Percentiles rank a stretch among this genome's conserved stretches.
phyloP scores from a whole-genome alignment of 139 green algal species.

The Picochlorum sp. region DNA sequence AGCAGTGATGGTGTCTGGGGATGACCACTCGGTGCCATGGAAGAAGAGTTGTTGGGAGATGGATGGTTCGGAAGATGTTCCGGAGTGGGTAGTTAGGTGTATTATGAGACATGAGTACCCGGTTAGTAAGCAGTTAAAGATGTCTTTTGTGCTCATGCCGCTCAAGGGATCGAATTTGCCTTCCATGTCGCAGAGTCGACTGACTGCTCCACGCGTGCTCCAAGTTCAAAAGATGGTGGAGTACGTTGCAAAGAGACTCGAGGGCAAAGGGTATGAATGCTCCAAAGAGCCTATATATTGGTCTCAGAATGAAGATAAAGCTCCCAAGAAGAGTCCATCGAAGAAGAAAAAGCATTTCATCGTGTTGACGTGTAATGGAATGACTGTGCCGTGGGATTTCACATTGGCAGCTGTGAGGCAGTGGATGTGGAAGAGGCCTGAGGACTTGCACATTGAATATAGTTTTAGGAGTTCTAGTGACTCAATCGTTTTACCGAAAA shows the following conservation, averaged over 20 bases:
- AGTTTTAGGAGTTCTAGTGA: conserved; percentile 17
- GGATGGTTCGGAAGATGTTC: conserved; percentile 40
- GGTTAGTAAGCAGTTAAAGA: conserved; percentile 54
- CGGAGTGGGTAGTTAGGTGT: conserved; percentile 63
- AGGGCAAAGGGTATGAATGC: conserved; percentile 13
- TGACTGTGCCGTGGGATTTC: conserved; percentile 67
- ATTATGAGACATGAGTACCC: conserved; percentile 44
- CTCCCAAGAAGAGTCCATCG: conserved; percentile 9
- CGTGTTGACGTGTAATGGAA: conserved; percentile 1
- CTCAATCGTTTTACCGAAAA: conserved; percentile 33
- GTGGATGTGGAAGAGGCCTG: conserved; percentile 76
- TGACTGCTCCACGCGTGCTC: conserved; percentile 80
- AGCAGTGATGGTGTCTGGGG: conserved; percentile 8
- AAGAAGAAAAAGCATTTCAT: conserved; percentile 1
- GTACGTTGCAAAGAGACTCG: conserved; percentile 21
- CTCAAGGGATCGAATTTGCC: conserved; percentile 44
- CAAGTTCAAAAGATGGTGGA: conserved; percentile 60
- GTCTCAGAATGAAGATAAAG: background rate
- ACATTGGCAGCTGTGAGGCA: conserved; percentile 68
- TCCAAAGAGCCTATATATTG: conserved; percentile 22
- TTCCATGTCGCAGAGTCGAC: conserved; percentile 57
- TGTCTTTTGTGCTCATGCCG: conserved; percentile 70
- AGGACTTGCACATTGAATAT: conserved; percentile 77
- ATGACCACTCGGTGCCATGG: conserved; percentile 21
- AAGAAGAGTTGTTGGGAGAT: conserved; percentile 18